Evolutionary conservation across 176 grass and related monocot genomes (phyloP).

Genomic region (Eragrostis curvula): DNA sequence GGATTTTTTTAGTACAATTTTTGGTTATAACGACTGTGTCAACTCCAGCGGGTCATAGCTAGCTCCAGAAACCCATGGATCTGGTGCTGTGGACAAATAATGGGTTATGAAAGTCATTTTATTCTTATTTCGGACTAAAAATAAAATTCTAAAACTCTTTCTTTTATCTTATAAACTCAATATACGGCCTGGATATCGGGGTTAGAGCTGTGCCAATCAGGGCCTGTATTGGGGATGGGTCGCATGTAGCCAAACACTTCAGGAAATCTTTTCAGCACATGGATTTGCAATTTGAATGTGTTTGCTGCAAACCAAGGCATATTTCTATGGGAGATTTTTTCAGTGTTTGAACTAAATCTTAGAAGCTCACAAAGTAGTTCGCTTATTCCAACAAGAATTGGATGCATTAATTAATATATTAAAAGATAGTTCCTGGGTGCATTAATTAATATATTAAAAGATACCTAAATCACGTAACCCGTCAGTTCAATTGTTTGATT

Average conservation of each 20-base stretch:
- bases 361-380: neutral
- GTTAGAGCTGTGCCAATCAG: neutral
- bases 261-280: neutral
- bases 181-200: neutral
- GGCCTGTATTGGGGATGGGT: neutral
- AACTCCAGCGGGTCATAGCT: neutral
- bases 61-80: neutral
- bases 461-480: neutral
- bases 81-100: neutral
- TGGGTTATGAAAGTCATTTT: neutral
- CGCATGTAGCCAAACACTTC: neutral
- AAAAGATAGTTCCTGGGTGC: too few species aligned
- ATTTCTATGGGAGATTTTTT: neutral
- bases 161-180: neutral
- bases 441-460: neutral
- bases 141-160: neutral
- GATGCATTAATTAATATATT: neutral
- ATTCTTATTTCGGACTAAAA: neutral
- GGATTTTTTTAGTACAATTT: too few species aligned
- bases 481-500: neutral
- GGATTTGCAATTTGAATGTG: neutral
- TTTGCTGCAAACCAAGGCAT: neutral
- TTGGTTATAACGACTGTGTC: neutral
- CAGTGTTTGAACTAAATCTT: neutral
- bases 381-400: neutral